Percentiles rank a stretch among this genome's conserved stretches.
Conservation (phyloP, 2,329 filamentous ascomycete genomes). For the Pseudogymnoascus sp. region DNA sequence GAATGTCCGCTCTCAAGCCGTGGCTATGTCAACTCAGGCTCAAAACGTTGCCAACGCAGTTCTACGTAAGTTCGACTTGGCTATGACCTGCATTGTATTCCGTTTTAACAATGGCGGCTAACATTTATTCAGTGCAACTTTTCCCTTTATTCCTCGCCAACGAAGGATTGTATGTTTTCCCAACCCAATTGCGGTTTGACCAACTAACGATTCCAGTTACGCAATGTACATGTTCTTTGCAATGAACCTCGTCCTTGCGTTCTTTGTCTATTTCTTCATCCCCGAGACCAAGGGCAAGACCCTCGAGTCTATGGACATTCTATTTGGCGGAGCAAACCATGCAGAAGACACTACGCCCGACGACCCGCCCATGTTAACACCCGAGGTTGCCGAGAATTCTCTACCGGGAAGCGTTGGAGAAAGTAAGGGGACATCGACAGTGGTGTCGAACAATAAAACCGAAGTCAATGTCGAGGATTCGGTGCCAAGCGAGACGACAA, state of each 20-base stretch:
- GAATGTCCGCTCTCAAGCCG: constrained; percentile 25
- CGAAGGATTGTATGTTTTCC: constrained; percentile 31
- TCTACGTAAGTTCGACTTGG: not conserved
- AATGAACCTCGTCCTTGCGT: constrained; percentile 20
- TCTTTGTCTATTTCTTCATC: constrained; percentile 31
- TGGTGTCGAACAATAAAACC: not conserved
- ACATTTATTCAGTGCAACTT: not conserved
- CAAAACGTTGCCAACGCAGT: not conserved
- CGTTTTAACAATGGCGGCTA: not conserved
- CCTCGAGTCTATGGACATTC: constrained; percentile 19
- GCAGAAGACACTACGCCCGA: constrained; percentile 1
- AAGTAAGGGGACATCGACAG: not conserved
- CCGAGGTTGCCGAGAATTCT: not conserved
- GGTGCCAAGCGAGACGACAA: not conserved
- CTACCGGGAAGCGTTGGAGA: not conserved
- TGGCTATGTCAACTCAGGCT: constrained; percentile 13
- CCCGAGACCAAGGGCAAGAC: constrained; percentile 23
- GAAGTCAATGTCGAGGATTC: not conserved
- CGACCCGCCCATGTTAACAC: not conserved
- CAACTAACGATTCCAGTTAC: constrained; percentile 14
- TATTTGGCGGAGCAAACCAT: constrained; percentile 25
- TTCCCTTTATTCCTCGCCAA: constrained; percentile 29
- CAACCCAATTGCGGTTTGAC: constrained; percentile 32
- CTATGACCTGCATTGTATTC: not conserved
- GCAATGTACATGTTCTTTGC: constrained; percentile 36